A percentile compares a stretch with the other conserved stretches of the same genome.
Conservation (phyloP, 179 eudicot genomes). For the Gypsophila paniculata region DNA sequence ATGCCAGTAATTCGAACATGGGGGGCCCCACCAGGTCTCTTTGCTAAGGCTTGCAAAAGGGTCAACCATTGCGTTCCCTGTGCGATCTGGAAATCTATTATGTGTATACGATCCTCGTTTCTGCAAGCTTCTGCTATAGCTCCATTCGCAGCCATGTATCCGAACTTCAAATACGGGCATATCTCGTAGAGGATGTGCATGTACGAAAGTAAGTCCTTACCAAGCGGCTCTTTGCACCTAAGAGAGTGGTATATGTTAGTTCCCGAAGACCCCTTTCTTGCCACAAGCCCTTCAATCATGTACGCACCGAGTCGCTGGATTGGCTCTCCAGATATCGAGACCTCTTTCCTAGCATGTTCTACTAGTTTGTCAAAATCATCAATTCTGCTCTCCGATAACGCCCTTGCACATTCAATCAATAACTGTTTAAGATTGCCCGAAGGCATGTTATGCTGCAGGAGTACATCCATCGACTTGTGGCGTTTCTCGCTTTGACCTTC, state of each 20-base stretch:
- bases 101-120: constrained; percentile 65
- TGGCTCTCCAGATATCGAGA: constrained; percentile 88
- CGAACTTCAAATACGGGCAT: constrained; percentile 91
- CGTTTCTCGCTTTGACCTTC: constrained; percentile 37
- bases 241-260: constrained; percentile 68
- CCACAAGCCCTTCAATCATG: constrained; percentile 91
- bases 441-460: constrained; percentile 29
- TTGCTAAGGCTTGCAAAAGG: constrained; percentile 82
- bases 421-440: constrained; percentile 52
- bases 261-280: constrained; percentile 69
- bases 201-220: constrained; percentile 77
- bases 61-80: constrained; percentile 96
- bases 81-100: constrained; percentile 74
- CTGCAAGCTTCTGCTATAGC: constrained; percentile 90
- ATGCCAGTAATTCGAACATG: constrained; percentile 78
- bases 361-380: constrained; percentile 58
- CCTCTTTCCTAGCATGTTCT: constrained; percentile 51
- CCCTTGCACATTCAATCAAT: constrained; percentile 67
- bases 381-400: constrained; percentile 56
- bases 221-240: constrained; percentile 57
- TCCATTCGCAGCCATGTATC: constrained; percentile 96
- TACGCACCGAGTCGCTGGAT: constrained; percentile 89
- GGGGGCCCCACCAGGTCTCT: constrained; percentile 96
- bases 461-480: constrained; percentile 34
- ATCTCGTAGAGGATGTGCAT: constrained; percentile 81